Conservation (phyloP, 108 stramenopile genomes). For the Fragilaria radians region DNA sequence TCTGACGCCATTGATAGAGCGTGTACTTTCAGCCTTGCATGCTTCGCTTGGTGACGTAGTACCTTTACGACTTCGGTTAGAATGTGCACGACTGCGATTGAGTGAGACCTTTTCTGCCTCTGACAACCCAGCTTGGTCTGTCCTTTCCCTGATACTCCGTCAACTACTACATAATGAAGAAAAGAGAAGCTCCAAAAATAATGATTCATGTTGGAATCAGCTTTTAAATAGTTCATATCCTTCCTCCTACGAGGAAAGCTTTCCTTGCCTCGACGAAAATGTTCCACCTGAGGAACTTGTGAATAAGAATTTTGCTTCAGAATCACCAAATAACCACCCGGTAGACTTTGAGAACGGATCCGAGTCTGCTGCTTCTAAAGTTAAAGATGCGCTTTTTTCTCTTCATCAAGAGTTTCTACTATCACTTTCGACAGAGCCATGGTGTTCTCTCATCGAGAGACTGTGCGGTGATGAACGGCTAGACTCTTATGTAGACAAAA, state of each 20-base stretch:
- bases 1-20: not conserved
- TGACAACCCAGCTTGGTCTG: constrained; percentile 18
- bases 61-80: constrained; percentile 43
- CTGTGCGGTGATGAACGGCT: not conserved
- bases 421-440: constrained; percentile 14
- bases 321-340: not conserved
- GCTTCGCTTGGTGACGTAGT: constrained; percentile 3
- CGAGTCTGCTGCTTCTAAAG: not conserved
- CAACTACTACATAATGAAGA: not conserved
- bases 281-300: not conserved
- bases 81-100: constrained; percentile 19
- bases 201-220: not conserved
- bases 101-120: not conserved
- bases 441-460: not conserved
- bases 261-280: not conserved
- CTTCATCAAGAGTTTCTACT: constrained; percentile 73
- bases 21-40: not conserved
- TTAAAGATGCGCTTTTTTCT: constrained; percentile 68
- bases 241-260: not conserved
- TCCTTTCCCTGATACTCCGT: constrained; percentile 2
- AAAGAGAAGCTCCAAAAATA: not conserved
- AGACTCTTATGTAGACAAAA: not conserved
- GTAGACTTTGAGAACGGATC: not conserved
- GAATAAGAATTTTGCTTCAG: not conserved
- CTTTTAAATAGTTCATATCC: not conserved